These are phyloP conservation scores for Cercis canadensis DNA, from an alignment of 306 rosid species.

Conservation along the genomic window DNA sequence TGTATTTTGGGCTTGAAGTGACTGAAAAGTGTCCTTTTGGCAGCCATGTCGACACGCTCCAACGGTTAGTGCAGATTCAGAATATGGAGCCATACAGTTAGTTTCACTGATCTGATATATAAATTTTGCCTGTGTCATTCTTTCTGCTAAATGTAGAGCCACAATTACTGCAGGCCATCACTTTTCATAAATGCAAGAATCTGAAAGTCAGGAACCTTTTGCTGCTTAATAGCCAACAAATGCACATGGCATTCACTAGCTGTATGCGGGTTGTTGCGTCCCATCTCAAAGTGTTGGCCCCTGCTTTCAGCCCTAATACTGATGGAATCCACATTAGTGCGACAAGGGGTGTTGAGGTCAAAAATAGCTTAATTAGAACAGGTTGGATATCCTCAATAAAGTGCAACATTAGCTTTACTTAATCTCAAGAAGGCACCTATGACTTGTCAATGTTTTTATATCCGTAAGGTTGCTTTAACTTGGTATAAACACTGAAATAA, in stretches of 20 bases:
- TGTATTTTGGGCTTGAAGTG: constrained; percentile 33
- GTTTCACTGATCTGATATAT: constrained; percentile 4
- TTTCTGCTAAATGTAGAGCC: constrained; percentile 35
- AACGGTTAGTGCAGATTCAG: constrained; percentile 65
- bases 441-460: too few relatives aligned
- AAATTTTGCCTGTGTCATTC: constrained; percentile 5
- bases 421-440: neutral
- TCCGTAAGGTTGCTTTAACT: too few relatives aligned
- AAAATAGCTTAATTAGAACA: constrained; percentile 65
- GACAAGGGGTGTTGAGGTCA: constrained; percentile 60
- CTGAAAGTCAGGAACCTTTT: constrained; percentile 59
- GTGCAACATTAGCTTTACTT: constrained; percentile 11
- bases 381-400: constrained; percentile 46
- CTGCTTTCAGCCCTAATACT: constrained; percentile 83
- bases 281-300: constrained; percentile 67
- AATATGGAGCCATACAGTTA: constrained; percentile 31
- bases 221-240: constrained; percentile 80
- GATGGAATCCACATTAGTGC: constrained; percentile 93
- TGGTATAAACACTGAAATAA: too few relatives aligned
- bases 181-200: constrained; percentile 80
- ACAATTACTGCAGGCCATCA: constrained; percentile 70
- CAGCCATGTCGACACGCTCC: constrained; percentile 91
- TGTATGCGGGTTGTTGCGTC: constrained; percentile 75
- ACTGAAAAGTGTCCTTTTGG: constrained; percentile 44
- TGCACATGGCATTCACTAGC: constrained; percentile 73